phyloP scores from a whole-genome alignment of 352 stramenopile species.

The Pseudoperonospora humuli region DNA sequence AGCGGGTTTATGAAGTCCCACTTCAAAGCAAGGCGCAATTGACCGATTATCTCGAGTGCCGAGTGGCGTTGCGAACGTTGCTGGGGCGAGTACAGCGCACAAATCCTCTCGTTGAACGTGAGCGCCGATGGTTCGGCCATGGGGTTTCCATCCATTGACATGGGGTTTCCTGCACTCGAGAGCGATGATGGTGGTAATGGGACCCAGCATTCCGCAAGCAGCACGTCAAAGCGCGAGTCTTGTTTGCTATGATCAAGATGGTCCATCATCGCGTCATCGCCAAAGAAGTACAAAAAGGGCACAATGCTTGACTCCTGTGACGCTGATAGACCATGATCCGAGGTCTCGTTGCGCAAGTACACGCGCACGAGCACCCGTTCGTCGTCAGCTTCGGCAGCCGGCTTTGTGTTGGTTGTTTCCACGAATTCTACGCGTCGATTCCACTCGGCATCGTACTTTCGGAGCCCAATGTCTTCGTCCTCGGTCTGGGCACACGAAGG shows the following conservation, averaged over 20 bases:
- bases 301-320: conserved; percentile 81
- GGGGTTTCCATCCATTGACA: conserved; percentile 22
- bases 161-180: conserved; percentile 15
- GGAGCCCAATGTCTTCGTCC: conserved; percentile 19
- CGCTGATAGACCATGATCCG: conserved; percentile 64
- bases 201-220: conserved; percentile 77
- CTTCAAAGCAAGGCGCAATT: conserved; percentile 66
- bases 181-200: conserved; percentile 39
- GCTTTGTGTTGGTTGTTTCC: conserved; percentile 33
- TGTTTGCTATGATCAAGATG: conserved; percentile 82
- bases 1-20: conserved; percentile 69
- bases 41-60: conserved; percentile 56
- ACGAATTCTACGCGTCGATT: conserved; percentile 78
- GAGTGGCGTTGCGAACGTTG: conserved; percentile 24
- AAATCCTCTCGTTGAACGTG: conserved; percentile 55
- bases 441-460: conserved; percentile 69
- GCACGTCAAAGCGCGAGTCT: conserved; percentile 66
- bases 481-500: conserved; percentile 20
- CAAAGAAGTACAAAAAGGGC: conserved; percentile 85
- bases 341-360: conserved; percentile 64
- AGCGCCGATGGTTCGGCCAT: conserved; percentile 22
- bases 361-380: conserved; percentile 64
- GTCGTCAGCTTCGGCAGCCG: conserved; percentile 5
- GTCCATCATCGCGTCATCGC: conserved; percentile 81
- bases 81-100: conserved; percentile 54